Evolutionary conservation across 2,329 filamentous ascomycete species (phyloP).

Genomic region (Tolypocladium endophyticum): DNA sequence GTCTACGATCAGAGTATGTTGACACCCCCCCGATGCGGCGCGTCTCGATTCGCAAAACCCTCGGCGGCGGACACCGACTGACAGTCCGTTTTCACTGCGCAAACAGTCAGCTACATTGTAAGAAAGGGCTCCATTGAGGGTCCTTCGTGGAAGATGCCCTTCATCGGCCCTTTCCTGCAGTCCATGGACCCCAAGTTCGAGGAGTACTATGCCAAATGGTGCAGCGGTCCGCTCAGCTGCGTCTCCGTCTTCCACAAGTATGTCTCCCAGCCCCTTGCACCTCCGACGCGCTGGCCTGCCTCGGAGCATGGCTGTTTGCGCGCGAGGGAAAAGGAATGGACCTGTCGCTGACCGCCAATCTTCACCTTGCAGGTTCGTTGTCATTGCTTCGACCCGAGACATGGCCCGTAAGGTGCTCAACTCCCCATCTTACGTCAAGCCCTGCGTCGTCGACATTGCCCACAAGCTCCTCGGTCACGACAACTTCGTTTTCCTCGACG

Average conservation of each 20-base stretch:
- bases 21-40: neutral
- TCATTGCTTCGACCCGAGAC: conserved; percentile 90
- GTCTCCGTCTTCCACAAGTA: conserved; percentile 99
- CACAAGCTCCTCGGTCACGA: conserved; percentile 84
- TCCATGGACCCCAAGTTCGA: conserved; percentile 87
- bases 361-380: conserved; percentile 62
- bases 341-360: neutral
- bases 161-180: conserved; percentile 91
- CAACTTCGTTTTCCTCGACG: conserved; percentile 97
- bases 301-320: neutral
- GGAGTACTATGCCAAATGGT: conserved; percentile 87
- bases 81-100: neutral
- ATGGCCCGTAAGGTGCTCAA: conserved; percentile 97
- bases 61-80: neutral
- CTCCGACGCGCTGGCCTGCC: neutral
- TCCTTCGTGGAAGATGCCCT: conserved; percentile 66
- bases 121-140: conserved; percentile 69
- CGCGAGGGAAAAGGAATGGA: neutral
- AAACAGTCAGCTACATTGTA: conserved; percentile 60
- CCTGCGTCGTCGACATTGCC: conserved; percentile 89
- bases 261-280: conserved; percentile 16
- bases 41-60: neutral
- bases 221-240: conserved; percentile 83
- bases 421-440: conserved; percentile 83
- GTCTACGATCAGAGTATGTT: conserved; percentile 83